Base-by-base conservation (phyloP, 2,329 filamentous ascomycete species). In the Fusarium sp. region DNA sequence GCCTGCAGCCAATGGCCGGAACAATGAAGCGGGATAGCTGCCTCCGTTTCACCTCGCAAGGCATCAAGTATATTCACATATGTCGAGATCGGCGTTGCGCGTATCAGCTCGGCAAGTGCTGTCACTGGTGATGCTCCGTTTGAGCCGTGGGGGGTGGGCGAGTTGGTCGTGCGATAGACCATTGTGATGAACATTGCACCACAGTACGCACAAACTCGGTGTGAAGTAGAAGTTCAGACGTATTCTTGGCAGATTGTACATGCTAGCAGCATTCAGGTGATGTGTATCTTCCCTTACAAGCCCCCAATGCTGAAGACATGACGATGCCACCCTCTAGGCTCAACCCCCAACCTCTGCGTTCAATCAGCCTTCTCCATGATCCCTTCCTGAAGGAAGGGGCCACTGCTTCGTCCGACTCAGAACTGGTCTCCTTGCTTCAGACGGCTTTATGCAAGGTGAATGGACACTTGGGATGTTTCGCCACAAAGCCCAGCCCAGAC, bases 21-120 rank as follows among this genome's bases (percentile, higher is more conserved):
- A 50, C 4, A 50, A 30, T 12, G 3, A 30, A 30, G 15, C 7
- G 9, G 0, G 25, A 50, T 9, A n/a, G 25, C 5, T n/a, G 25
- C 45, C 25, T 50, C 45, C 2, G 1, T 15, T 27, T 50, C 3
- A 11, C 25, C 45, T 50, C 4, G 2, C 15, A 50, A n/a, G 15
- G 0, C 0, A 50, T 17, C 4, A 2, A 30, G 25, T 11, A 0
- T 6, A 0, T 11, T 27, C 22, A 17, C 8, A 1, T 10, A 4
- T 27, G 1, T 10, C 9, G 8, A 11, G 15, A 6, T 17, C 1
- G 3, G 2, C 9, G 10, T 27, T 17, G 22, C 6, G 14, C 22
- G 45, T 17, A 50, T 50, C 15, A 5, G 25, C 2, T 50, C 11
- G 25, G 15, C 15, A 50, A 30, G 9, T n/a, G 45, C 25, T 12